Evolutionary conservation across 768 basidiomycete species (phyloP).

Genomic region (Chalciporus chontae): DNA sequence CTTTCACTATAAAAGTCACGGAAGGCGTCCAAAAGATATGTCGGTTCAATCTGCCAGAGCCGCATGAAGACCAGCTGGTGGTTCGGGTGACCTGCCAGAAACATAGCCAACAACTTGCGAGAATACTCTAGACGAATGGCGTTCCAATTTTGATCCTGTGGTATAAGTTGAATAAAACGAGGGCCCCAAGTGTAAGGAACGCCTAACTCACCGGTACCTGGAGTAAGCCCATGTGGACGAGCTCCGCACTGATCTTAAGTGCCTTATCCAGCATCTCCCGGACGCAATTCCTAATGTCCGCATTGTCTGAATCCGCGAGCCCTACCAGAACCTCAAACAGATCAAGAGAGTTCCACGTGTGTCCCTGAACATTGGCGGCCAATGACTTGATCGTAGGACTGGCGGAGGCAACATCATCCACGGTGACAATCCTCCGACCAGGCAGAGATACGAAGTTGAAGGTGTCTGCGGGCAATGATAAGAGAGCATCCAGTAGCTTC

Average conservation of each 20-base stretch:
- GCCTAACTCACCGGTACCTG: conserved; percentile 74
- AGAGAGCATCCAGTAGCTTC: conserved; percentile 81
- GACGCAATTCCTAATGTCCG: conserved; percentile 72
- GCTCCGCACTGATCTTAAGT: conserved; percentile 87
- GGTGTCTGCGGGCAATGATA: conserved; percentile 84
- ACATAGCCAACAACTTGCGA: conserved; percentile 80
- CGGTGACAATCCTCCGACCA: conserved; percentile 77
- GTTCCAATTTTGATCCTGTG: conserved; percentile 78
- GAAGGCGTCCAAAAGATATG: conserved; percentile 84
- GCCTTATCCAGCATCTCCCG: conserved; percentile 93
- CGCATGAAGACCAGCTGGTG: conserved; percentile 97
- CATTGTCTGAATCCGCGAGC: conserved; percentile 65
- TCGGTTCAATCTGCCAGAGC: conserved; percentile 87
- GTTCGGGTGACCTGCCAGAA: conserved; percentile 88
- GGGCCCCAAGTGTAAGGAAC: not conserved
- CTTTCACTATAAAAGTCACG: conserved; percentile 90
- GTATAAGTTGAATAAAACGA: not conserved
- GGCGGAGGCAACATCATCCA: conserved; percentile 81
- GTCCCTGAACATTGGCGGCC: conserved; percentile 85
- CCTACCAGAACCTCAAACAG: conserved; percentile 86
- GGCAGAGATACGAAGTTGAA: conserved; percentile 91
- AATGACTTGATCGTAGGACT: conserved; percentile 91
- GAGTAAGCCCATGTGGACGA: conserved; percentile 89
- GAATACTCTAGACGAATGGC: conserved; percentile 86
- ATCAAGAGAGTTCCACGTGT: conserved; percentile 93